Conservation (phyloP, 768 basidiomycete genomes). For the Chlorophyllum brunneum region DNA sequence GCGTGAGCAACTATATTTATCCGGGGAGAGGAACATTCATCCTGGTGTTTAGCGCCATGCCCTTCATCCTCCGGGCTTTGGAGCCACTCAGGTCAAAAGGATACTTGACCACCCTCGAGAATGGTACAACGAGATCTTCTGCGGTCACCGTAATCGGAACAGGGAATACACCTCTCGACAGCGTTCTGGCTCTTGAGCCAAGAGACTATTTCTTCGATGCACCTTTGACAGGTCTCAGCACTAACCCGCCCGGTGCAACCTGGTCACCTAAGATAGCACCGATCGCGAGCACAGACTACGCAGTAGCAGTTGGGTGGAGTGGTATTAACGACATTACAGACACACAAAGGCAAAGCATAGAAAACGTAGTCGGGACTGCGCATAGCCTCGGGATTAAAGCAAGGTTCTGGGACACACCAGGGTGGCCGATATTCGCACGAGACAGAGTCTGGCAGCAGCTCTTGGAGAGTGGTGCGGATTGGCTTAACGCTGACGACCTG, state of each 20-base stretch:
- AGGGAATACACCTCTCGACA: conserved; percentile 47
- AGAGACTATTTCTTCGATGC: conserved; percentile 52
- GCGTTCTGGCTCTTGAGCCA: conserved; percentile 38
- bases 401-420: conserved; percentile 52
- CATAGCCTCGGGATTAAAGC: conserved; percentile 41
- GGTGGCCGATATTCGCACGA: conserved; percentile 41
- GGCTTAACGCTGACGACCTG: conserved; percentile 51
- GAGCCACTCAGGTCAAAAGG: conserved; percentile 40
- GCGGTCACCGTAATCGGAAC: conserved; percentile 45
- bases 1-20: conserved; percentile 25
- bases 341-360: conserved; percentile 34
- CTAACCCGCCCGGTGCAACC: conserved; percentile 28
- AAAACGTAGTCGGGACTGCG: conserved; percentile 37
- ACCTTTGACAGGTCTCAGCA: conserved; percentile 36
- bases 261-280: conserved; percentile 42
- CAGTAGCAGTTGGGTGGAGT: conserved; percentile 40
- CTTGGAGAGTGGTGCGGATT: conserved; percentile 40
- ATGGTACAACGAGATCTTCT: conserved; percentile 32
- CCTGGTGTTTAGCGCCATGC: conserved; percentile 29
- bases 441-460: conserved; percentile 41
- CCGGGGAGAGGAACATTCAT: background rate
- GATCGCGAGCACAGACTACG: conserved; percentile 48
- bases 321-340: conserved; percentile 41
- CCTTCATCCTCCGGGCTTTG: conserved; percentile 39
- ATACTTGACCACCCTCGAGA: conserved; percentile 42